Conservation (phyloP, 2,329 filamentous ascomycete species). For the Xylaria sp. region DNA sequence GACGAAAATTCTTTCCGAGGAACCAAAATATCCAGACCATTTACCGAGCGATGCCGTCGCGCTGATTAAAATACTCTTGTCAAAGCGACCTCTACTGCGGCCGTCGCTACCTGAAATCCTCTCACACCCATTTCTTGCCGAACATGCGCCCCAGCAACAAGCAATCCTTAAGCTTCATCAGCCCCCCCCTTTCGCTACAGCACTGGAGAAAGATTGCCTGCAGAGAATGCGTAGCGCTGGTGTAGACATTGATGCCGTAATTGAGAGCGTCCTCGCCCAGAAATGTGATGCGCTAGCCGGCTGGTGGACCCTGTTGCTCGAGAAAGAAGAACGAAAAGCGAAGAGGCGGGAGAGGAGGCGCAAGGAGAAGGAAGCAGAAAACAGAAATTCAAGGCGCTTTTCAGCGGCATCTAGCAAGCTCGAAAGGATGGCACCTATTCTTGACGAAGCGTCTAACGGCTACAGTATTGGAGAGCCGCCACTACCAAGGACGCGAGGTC, state of each 20-base stretch:
- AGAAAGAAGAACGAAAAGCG: slow-evolving; percentile 94
- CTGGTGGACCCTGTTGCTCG: slow-evolving; percentile 95
- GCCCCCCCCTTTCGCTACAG: slow-evolving; percentile 83
- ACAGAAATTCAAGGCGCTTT: slow-evolving; percentile 80
- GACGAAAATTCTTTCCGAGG: slow-evolving; percentile 82
- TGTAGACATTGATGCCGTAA: slow-evolving; percentile 92
- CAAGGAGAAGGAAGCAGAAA: slow-evolving; percentile 84
- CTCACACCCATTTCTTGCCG: slow-evolving; percentile 85
- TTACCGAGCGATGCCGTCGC: slow-evolving; percentile 81
- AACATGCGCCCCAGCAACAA: slow-evolving; percentile 88
- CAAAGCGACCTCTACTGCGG: slow-evolving; percentile 86
- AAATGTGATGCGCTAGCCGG: slow-evolving; percentile 90
- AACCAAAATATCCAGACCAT: slow-evolving; percentile 85
- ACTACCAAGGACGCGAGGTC: slow-evolving; percentile 76
- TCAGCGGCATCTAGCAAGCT: slow-evolving; percentile 91
- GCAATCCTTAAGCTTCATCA: slow-evolving; percentile 86
- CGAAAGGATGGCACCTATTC: slow-evolving; percentile 79
- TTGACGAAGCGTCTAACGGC: slow-evolving; percentile 76
- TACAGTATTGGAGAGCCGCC: slow-evolving; percentile 60
- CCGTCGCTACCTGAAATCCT: slow-evolving; percentile 88
- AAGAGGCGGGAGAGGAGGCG: slow-evolving; percentile 82
- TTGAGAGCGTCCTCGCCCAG: slow-evolving; percentile 91
- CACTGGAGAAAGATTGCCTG: slow-evolving; percentile 88
- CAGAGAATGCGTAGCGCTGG: slow-evolving; percentile 94
- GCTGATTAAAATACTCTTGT: slow-evolving; percentile 82